phyloP scores from a whole-genome alignment of 495 filamentous ascomycete species.

The Aspergillus carlsbadensis region DNA sequence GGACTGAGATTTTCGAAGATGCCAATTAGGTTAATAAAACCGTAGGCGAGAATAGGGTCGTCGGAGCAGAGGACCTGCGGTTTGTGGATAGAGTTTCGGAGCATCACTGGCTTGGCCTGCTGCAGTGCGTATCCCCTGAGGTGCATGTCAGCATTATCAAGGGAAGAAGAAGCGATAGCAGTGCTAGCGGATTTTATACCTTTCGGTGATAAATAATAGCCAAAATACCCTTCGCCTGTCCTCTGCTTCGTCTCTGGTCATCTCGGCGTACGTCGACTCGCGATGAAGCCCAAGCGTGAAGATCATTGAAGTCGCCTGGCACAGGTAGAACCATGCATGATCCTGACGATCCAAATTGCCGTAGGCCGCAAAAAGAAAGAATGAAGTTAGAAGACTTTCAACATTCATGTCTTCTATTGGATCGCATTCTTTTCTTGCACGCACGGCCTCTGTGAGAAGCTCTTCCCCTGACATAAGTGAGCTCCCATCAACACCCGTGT shows the following conservation, averaged over 20 bases:
- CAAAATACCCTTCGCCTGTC: conserved; percentile 61
- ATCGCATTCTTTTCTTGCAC: conserved; percentile 73
- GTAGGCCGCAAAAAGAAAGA: conserved; percentile 75
- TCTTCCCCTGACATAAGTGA: conserved; percentile 41
- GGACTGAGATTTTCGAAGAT: conserved; percentile 49
- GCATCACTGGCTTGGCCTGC: conserved; percentile 54
- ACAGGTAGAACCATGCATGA: conserved; percentile 62
- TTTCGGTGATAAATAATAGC: conserved; percentile 62
- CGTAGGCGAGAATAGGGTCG: conserved; percentile 47
- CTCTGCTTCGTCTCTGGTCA: conserved; percentile 46
- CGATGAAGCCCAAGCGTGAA: conserved; percentile 60
- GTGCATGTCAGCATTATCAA: conserved; percentile 23
- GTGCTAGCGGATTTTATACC: conserved; percentile 23
- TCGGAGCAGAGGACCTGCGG: conserved; percentile 47
- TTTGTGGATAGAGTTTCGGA: conserved; percentile 49
- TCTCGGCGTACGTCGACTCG: conserved; percentile 48
- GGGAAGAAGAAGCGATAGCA: too few relatives aligned
- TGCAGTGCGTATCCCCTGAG: conserved; percentile 48
- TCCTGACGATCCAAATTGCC: conserved; percentile 60
- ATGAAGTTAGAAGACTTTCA: conserved; percentile 71
- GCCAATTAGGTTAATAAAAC: conserved; percentile 55
- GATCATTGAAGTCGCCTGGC: conserved; percentile 59
- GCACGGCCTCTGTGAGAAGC: conserved; percentile 72
- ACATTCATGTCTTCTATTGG: conserved; percentile 62
- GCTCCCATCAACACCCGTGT: conserved; percentile 51